Evolutionary conservation across 352 stramenopile genomes (phyloP).

Genomic region (Aphanomyces cochlioides): DNA sequence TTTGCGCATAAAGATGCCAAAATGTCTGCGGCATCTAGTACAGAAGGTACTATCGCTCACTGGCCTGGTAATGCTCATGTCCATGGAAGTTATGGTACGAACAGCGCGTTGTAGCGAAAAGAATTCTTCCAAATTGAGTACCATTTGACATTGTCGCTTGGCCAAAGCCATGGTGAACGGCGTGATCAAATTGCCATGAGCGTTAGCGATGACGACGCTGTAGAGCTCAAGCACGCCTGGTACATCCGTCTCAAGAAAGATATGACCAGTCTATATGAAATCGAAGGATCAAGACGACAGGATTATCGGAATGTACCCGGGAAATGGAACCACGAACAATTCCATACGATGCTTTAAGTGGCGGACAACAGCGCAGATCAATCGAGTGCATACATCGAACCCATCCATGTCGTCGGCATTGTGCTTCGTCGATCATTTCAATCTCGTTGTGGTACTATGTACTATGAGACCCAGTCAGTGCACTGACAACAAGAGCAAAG

Average conservation of each 20-base stretch:
- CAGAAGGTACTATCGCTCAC: background rate
- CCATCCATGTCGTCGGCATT: slow-evolving; percentile 48
- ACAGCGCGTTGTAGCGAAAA: background rate
- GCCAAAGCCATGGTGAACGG: background rate
- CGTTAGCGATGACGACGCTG: background rate
- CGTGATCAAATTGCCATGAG: background rate
- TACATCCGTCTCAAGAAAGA: background rate
- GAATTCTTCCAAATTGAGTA: background rate
- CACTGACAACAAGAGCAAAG: background rate
- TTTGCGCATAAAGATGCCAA: background rate
- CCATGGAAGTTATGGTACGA: background rate
- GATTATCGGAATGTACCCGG: background rate
- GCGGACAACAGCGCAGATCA: slow-evolving; percentile 80
- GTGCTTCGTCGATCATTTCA: slow-evolving; percentile 34
- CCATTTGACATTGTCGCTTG: background rate
- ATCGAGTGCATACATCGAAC: slow-evolving; percentile 74
- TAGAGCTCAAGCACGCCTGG: background rate
- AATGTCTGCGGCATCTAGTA: background rate
- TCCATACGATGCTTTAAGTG: slow-evolving; percentile 74
- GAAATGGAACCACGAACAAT: slow-evolving; percentile 45
- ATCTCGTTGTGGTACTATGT: slow-evolving; percentile 74
- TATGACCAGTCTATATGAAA: slow-evolving; percentile 1
- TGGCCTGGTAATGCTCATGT: background rate
- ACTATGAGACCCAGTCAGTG: slow-evolving; percentile 28
- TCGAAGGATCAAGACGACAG: background rate